Conservation (phyloP, 73 alveolate species). For the Paramecium bursaria region DNA sequence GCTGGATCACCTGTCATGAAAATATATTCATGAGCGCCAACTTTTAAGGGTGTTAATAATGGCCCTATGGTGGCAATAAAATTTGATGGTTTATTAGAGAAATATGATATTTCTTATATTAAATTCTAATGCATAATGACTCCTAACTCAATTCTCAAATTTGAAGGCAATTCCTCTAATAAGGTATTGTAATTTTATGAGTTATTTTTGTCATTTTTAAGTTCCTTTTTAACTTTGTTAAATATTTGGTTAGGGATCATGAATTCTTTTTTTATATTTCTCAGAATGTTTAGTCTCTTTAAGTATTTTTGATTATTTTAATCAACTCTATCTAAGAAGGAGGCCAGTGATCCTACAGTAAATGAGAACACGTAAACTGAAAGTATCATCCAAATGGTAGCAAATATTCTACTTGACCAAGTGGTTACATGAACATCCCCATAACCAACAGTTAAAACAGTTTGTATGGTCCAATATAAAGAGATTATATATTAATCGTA, state of each 20-base stretch:
- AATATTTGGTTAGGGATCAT: slow-evolving; percentile 3
- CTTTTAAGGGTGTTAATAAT: slow-evolving; percentile 75
- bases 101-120: slow-evolving; percentile 69
- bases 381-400: slow-evolving; percentile 81
- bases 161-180: slow-evolving; percentile 88
- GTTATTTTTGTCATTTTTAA: slow-evolving; percentile 19
- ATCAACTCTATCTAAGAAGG: slow-evolving; percentile 75
- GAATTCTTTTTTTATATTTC: slow-evolving; percentile 31
- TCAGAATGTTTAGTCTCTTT: background rate
- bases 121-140: slow-evolving; percentile 74
- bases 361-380: slow-evolving; percentile 80
- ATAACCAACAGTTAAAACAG: slow-evolving; percentile 85
- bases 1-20: slow-evolving; percentile 80
- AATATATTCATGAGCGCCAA: slow-evolving; percentile 66
- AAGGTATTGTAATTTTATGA: slow-evolving; percentile 12
- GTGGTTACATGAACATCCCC: slow-evolving; percentile 82
- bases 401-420: slow-evolving; percentile 69
- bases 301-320: slow-evolving; percentile 6
- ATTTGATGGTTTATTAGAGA: slow-evolving; percentile 68
- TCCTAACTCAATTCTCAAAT: slow-evolving; percentile 85
- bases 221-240: slow-evolving; percentile 26
- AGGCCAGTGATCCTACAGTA: slow-evolving; percentile 77
- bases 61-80: slow-evolving; percentile 81
- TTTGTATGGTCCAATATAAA: slow-evolving; percentile 71
- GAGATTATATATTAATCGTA: slow-evolving; percentile 36